phyloP scores from a whole-genome alignment of 176 grass and related monocot genomes.

The Poa pratensis region DNA sequence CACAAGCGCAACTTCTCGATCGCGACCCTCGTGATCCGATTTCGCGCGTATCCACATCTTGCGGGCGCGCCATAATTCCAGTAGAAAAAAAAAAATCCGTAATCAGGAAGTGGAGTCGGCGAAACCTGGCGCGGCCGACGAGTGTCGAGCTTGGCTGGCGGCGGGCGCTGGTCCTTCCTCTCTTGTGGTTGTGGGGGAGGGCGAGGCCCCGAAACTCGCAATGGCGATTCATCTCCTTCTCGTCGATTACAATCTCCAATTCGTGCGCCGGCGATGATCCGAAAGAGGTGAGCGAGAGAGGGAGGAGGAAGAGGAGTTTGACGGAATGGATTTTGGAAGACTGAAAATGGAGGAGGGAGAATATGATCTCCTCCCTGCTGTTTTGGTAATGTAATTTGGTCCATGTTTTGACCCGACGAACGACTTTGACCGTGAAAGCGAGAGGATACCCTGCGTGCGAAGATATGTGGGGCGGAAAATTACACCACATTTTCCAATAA shows the following conservation, averaged over 20 bases:
- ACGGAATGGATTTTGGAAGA: conserved; percentile 35
- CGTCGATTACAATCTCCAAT: neutral
- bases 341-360: conserved; percentile 31
- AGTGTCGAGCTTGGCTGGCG: conserved; percentile 83
- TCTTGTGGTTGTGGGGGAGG: conserved; percentile 51
- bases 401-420: conserved; percentile 57
- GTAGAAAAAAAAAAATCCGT: neutral
- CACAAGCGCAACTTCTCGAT: neutral
- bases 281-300: neutral
- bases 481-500: too few relatives aligned
- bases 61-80: neutral
- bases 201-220: conserved; percentile 70
- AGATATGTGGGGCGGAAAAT: too few relatives aligned
- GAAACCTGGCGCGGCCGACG: conserved; percentile 64
- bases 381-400: conserved; percentile 34
- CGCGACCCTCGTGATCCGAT: conserved; percentile 36
- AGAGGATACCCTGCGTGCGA: neutral
- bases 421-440: conserved; percentile 32
- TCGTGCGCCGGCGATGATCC: conserved; percentile 9
- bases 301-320: neutral
- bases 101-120: neutral
- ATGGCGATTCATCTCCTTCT: conserved; percentile 71
- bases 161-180: conserved; percentile 50
- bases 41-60: conserved; percentile 24
- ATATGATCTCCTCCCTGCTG: neutral